phyloP scores from a whole-genome alignment of 164 flowering plant species.

The Chimonanthus salicifolius region DNA sequence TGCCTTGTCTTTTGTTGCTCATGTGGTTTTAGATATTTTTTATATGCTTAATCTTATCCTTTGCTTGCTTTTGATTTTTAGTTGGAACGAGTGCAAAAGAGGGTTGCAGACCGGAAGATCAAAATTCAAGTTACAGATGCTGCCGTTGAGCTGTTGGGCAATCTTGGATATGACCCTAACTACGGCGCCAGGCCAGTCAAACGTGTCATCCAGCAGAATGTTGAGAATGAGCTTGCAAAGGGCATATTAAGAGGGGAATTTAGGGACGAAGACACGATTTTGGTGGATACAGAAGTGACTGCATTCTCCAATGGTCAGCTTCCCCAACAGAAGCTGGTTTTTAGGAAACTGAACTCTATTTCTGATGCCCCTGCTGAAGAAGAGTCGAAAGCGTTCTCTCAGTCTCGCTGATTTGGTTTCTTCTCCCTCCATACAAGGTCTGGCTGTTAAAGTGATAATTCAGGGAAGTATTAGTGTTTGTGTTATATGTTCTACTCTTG shows the following conservation, averaged over 20 bases:
- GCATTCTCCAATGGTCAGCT: conserved; percentile 80
- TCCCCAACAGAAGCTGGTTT: conserved; percentile 79
- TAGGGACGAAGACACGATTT: conserved; percentile 73
- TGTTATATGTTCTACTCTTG: too few species aligned
- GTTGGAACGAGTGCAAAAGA: conserved; percentile 87
- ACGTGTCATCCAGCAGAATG: conserved; percentile 86
- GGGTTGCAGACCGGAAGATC: conserved; percentile 78
- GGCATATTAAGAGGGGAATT: conserved; percentile 92
- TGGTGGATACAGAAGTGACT: conserved; percentile 77
- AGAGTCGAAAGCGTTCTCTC: conserved; percentile 35
- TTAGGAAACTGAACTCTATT: conserved; percentile 39
- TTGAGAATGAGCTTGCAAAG: conserved; percentile 91
- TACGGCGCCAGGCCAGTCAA: conserved; percentile 98
- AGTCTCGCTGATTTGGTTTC: conserved; percentile 12
- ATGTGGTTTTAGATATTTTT: background rate
- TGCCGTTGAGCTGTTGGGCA: conserved; percentile 71
- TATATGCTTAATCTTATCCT: background rate
- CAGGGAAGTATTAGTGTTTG: too few species aligned
- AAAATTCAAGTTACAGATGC: conserved; percentile 65
- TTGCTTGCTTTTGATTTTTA: conserved; percentile 23
- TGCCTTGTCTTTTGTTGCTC: background rate
- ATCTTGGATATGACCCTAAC: conserved; percentile 89
- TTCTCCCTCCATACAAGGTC: background rate
- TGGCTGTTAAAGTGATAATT: too few species aligned
- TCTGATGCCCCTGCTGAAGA: conserved; percentile 25